These are phyloP conservation scores for Bruguiera gymnorhiza DNA, from an alignment of 345 rosid genomes.

Conservation along the genomic window DNA sequence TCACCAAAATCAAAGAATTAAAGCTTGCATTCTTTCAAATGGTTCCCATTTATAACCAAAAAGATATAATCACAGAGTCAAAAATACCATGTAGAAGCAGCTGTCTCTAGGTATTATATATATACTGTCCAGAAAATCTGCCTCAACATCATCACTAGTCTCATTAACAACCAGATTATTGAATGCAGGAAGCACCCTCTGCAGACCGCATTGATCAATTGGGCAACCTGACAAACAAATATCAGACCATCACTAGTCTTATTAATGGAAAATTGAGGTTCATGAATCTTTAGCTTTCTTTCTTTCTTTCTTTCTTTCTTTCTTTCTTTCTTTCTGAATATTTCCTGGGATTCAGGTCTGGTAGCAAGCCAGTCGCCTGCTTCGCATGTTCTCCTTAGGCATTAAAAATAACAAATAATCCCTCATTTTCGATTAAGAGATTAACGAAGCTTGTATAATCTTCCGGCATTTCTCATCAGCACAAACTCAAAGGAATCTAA, in stretches of 20 bases:
- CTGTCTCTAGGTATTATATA: slow-evolving; percentile 61
- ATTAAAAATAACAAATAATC: too few species aligned
- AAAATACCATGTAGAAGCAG: slow-evolving; percentile 77
- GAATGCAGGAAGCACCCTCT: slow-evolving; percentile 49
- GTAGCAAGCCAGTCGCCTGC: too few species aligned
- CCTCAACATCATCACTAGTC: slow-evolving; percentile 55
- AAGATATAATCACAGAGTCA: neutral
- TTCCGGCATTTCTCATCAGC: neutral
- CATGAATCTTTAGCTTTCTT: too few species aligned
- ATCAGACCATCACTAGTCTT: neutral
- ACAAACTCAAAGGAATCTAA: neutral
- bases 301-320: too few species aligned
- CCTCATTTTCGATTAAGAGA: too few species aligned
- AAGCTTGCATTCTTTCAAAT: neutral
- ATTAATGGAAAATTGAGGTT: too few species aligned
- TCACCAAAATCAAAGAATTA: neutral
- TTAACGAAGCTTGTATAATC: neutral
- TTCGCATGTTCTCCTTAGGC: too few species aligned
- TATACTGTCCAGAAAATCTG: slow-evolving; percentile 45
- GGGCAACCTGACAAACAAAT: slow-evolving; percentile 27
- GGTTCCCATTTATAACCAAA: neutral
- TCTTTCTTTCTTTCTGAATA: too few species aligned
- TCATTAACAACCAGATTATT: slow-evolving; percentile 55
- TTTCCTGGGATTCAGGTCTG: too few species aligned
- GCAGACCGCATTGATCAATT: slow-evolving; percentile 19